These are phyloP conservation scores for Rhizopus microsporus DNA, from an alignment of 371 early-diverging fungal species.

Conservation along the genomic window DNA sequence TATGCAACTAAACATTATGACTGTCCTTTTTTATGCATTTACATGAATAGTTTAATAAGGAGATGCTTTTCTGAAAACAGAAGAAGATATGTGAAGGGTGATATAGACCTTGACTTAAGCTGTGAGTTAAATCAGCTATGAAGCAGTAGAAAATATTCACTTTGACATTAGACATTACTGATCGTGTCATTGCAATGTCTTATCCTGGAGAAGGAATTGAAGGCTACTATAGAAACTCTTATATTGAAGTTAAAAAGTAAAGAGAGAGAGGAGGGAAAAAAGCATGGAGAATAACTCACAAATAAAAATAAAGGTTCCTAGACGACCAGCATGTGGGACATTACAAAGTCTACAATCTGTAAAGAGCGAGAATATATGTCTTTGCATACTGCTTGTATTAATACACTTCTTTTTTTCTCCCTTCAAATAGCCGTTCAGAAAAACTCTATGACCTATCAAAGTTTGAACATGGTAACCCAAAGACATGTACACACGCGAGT, in stretches of 20 bases:
- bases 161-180: conserved; percentile 57
- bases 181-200: conserved; percentile 70
- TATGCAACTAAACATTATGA: no score
- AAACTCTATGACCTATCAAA: conserved; percentile 39
- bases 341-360: conserved; percentile 77
- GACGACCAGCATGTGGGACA: conserved; percentile 53
- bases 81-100: conserved; percentile 48
- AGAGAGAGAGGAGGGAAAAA: neutral
- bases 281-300: neutral
- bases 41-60: conserved; percentile 42
- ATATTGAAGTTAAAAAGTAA: conserved; percentile 62
- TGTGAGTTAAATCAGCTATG: conserved; percentile 35
- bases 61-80: conserved; percentile 55
- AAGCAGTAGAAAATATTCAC: neutral
- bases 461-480: conserved; percentile 20
- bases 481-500: neutral
- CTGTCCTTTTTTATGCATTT: conserved; percentile 1
- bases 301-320: conserved; percentile 50
- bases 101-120: conserved; percentile 67
- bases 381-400: no score
- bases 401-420: neutral
- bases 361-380: conserved; percentile 11
- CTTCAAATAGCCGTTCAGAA: conserved; percentile 54
- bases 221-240: conserved; percentile 64
- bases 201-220: conserved; percentile 68